phyloP scores from a whole-genome alignment of 225 moss, liverwort and hornwort genomes.

The Anthoceros angustus region DNA sequence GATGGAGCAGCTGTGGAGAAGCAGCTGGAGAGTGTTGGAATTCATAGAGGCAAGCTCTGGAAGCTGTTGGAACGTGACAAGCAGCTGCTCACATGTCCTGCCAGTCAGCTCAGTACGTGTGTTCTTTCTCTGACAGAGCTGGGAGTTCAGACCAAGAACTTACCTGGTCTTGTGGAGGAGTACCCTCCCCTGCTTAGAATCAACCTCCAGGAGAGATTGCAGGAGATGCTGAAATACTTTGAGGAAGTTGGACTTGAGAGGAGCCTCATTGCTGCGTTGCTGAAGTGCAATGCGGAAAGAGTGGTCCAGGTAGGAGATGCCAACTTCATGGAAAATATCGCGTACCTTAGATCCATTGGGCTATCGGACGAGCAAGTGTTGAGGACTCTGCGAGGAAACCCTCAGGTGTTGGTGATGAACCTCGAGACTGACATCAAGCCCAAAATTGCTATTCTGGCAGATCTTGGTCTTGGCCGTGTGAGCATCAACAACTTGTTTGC shows the following conservation, averaged over 20 bases:
- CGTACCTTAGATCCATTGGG: conserved; percentile 7
- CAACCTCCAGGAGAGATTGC: no score
- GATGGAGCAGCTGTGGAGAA: no score
- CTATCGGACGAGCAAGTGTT: conserved; percentile 9
- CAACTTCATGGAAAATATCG: conserved; percentile 10
- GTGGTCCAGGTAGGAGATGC: conserved; percentile 3
- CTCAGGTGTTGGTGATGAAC: conserved; percentile 10
- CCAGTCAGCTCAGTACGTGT: no score
- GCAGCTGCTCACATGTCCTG: no score
- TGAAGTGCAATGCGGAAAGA: conserved; percentile 10
- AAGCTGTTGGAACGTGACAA: no score
- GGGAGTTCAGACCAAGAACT: no score
- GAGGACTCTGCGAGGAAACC: conserved; percentile 6
- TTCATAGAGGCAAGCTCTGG: no score
- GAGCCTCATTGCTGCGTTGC: conserved; percentile 6
- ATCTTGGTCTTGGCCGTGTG: conserved; percentile 6
- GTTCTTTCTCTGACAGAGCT: no score
- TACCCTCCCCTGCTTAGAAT: no score
- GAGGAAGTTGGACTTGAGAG: conserved; percentile 7
- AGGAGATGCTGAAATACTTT: no score
- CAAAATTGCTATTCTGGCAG: conserved; percentile 8
- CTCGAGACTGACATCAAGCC: conserved; percentile 8
- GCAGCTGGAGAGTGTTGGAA: no score
- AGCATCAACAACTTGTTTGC: conserved; percentile 7
- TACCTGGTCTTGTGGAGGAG: no score